Conservation (phyloP, 2,329 filamentous ascomycete species). For the Trichoderma lentiforme region DNA sequence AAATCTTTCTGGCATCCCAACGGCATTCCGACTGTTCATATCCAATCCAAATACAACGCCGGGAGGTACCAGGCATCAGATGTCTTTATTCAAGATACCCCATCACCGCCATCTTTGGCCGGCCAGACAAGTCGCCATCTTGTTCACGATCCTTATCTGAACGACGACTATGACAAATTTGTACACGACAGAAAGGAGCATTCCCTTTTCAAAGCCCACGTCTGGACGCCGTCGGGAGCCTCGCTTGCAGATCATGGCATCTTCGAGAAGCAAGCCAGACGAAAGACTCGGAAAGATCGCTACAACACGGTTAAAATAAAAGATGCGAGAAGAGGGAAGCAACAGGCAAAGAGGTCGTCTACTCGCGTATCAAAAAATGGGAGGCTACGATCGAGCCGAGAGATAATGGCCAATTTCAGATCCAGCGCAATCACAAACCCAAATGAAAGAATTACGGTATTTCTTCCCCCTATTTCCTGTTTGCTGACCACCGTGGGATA, state of each 20-base stretch:
- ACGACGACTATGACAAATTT: neutral
- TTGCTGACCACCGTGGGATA: neutral
- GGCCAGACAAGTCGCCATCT: neutral
- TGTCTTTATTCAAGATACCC: slow-evolving; percentile 2
- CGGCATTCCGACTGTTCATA: neutral
- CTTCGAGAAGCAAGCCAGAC: slow-evolving; percentile 21
- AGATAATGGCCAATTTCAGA: slow-evolving; percentile 54
- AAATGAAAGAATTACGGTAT: slow-evolving; percentile 34
- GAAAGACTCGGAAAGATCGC: slow-evolving; percentile 22
- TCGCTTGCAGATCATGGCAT: neutral
- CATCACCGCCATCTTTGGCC: neutral
- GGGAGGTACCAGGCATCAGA: slow-evolving; percentile 1
- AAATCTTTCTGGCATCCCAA: slow-evolving; percentile 13
- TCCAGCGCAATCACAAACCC: slow-evolving; percentile 50
- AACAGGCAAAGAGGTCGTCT: neutral
- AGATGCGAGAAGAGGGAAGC: neutral
- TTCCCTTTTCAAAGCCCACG: too few relatives aligned
- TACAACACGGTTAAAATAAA: slow-evolving; percentile 19
- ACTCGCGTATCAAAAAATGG: slow-evolving; percentile 25
- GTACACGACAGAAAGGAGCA: neutral
- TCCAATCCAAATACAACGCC: neutral
- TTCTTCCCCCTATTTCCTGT: neutral
- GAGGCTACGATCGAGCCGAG: slow-evolving; percentile 37
- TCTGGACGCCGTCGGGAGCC: neutral
- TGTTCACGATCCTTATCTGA: neutral